Evolutionary conservation across 768 basidiomycete species (phyloP).

Genomic region (Steccherinum ochraceum): DNA sequence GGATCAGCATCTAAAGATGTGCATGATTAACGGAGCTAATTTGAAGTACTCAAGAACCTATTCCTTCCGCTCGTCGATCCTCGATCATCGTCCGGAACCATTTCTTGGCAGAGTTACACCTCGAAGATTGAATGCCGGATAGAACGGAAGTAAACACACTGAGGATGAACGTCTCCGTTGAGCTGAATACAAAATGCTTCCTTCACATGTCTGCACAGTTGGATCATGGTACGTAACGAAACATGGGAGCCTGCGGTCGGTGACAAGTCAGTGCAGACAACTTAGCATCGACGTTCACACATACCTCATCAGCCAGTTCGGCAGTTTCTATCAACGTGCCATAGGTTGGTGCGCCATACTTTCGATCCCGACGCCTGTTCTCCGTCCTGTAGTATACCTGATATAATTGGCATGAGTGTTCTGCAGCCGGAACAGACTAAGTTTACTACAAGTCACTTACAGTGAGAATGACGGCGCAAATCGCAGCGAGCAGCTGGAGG

Average conservation of each 20-base stretch:
- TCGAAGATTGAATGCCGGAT: no score
- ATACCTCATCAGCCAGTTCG: conserved; percentile 21
- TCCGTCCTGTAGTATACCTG: conserved; percentile 10
- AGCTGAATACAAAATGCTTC: no score
- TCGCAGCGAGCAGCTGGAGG: conserved; percentile 13
- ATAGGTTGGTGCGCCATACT: conserved; percentile 16
- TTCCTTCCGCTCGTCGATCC: no score
- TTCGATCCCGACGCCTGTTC: conserved; percentile 16
- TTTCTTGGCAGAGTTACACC: no score
- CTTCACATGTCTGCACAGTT: no score
- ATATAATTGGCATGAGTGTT: not conserved
- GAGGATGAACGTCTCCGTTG: no score
- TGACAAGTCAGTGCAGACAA: not conserved
- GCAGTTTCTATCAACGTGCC: conserved; percentile 19
- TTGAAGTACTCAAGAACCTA: no score
- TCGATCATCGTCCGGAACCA: no score
- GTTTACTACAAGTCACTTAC: conserved; percentile 8
- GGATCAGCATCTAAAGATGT: no score
- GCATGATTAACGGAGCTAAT: no score
- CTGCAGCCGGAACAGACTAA: no score
- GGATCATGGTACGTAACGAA: conserved; percentile 15
- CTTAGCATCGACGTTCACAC: not conserved
- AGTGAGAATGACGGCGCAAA: conserved; percentile 14
- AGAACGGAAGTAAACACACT: no score
- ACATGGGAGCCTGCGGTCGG: conserved; percentile 14